Base-by-base conservation (phyloP, 768 basidiomycete genomes). In the Royoungia palumana region DNA sequence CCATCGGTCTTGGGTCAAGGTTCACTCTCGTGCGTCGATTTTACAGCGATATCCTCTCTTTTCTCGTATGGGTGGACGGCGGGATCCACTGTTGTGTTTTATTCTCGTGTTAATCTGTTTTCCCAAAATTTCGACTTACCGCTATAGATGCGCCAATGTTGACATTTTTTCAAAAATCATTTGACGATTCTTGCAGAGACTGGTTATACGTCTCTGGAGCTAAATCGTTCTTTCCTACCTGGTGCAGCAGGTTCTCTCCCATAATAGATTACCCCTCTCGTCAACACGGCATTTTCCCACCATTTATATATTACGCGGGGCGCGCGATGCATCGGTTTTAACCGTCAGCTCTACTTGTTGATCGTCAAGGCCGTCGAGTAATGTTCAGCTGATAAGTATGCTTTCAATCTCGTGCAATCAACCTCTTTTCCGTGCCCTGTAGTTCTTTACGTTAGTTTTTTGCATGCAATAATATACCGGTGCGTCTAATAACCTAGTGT, bases 261-360 rank as follows among this genome's bases (percentile, higher is more conserved):
- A 30, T 14, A 28, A 28, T 14, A 47, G 17, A 35, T 24, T 39
- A 7, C 34, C 27, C n/a, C 38, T 21, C 4, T 35, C 30, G 14
- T 42, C 19, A 21, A 14, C 16, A 19, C 43, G 28, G 47, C 28
- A 35, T 44, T 63, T n/a, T 61, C 47, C 58, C 51, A 43, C 54
- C 37, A 0, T 53, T 34, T 19, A 24, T 47, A 10, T 25, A 14
- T n/a, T 40, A 16, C 22, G 35, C 17, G 22, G 27, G 13, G n/a
- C 12, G 13, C 30, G 25, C 9, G 19, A 35, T 41, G 44, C 43
- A 43, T 22, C 11, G 16, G 1, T 8, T 7, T 19, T 42, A n/a
- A 19, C n/a, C 6, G 22, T 44, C 12, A 14, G 27, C 11, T 4
- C 4, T 11, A 12, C 35, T 25, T 20, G n/a, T 22, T 22, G 9